These are phyloP conservation scores for Sanghuangporus sanghuang DNA, from an alignment of 1,284 basidiomycete species.

Conservation along the genomic window DNA sequence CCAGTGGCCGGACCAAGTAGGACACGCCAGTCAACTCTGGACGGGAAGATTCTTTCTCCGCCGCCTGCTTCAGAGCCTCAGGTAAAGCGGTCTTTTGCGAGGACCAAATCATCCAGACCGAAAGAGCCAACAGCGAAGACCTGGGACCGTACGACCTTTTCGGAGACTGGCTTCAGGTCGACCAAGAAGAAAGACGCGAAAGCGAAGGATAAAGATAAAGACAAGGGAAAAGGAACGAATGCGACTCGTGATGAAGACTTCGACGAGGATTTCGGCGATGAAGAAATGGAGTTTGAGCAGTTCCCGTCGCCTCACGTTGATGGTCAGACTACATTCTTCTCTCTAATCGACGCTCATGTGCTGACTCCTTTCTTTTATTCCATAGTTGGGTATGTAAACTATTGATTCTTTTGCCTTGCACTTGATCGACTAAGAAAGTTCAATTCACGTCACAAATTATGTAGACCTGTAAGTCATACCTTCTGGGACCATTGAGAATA, in stretches of 20 bases:
- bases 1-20: conserved; percentile 37
- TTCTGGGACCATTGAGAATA: background rate
- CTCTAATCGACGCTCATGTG: background rate
- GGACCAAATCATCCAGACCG: conserved; percentile 43
- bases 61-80: conserved; percentile 29
- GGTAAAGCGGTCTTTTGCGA: conserved; percentile 23
- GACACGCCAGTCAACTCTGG: conserved; percentile 60
- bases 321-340: conserved; percentile 35
- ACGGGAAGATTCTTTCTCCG: conserved; percentile 46
- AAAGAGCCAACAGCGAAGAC: conserved; percentile 63
- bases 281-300: conserved; percentile 69
- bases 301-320: conserved; percentile 72
- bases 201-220: conserved; percentile 38
- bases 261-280: conserved; percentile 46
- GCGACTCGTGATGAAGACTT: conserved; percentile 39
- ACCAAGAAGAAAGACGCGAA: conserved; percentile 34
- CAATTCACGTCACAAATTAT: background rate
- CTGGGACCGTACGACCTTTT: conserved; percentile 85
- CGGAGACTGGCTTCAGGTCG: conserved; percentile 66
- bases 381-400: conserved; percentile 42
- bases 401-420: background rate
- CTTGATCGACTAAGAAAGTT: background rate
- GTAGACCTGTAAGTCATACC: background rate
- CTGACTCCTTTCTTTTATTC: background rate
- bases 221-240: conserved; percentile 25